Evolutionary conservation across 257 asterid genomes (phyloP).

Genomic region (Capsicum pubescens): DNA sequence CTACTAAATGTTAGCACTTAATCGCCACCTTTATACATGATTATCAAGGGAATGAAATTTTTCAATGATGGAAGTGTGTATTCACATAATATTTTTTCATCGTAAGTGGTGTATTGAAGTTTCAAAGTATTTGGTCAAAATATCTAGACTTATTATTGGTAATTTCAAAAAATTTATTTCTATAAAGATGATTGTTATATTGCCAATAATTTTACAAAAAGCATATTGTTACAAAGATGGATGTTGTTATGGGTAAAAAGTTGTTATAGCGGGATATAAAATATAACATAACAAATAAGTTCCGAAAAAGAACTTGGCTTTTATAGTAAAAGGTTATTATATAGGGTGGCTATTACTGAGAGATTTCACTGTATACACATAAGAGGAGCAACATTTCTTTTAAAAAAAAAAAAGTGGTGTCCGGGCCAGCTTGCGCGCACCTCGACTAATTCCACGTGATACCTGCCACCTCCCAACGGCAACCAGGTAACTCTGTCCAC

Average conservation of each 20-base stretch:
- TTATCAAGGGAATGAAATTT: constrained; percentile 14
- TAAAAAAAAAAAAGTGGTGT: no score
- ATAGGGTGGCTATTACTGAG: not conserved
- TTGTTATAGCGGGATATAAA: not conserved
- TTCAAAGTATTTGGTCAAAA: not conserved
- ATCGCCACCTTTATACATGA: not conserved
- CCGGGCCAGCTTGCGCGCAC: no score
- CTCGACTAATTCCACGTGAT: no score
- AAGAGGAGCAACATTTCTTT: not conserved
- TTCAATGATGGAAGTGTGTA: not conserved
- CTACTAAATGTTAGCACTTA: not conserved
- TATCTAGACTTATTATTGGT: not conserved
- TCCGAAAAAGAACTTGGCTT: not conserved
- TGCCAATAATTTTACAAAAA: not conserved
- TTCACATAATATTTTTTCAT: not conserved
- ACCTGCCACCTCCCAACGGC: no score
- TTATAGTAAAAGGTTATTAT: not conserved
- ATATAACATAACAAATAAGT: not conserved
- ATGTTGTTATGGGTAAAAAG: not conserved
- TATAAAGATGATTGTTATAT: constrained; percentile 7
- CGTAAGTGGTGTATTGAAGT: not conserved
- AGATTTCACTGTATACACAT: not conserved
- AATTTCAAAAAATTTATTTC: not conserved
- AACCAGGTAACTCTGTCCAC: no score
- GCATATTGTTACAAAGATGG: not conserved